Conservation (phyloP, 2,329 filamentous ascomycete species). For the Ophiosphaerella korrae region DNA sequence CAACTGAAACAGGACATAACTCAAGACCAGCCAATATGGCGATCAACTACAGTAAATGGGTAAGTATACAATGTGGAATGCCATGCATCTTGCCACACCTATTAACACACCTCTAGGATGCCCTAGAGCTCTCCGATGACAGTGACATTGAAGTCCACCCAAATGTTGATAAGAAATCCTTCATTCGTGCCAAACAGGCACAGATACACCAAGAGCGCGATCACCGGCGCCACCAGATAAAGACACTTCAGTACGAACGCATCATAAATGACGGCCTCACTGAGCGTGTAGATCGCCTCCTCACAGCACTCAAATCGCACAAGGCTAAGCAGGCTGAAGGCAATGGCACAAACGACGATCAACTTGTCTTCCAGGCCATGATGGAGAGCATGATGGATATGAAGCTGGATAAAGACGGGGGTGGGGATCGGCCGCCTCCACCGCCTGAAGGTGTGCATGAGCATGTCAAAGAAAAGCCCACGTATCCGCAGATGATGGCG, state of each 20-base stretch:
- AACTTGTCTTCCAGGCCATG: slow-evolving; percentile 86
- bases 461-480: slow-evolving; percentile 74
- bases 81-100: no score
- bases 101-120: slow-evolving; percentile 61
- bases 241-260: slow-evolving; percentile 88
- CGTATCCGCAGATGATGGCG: slow-evolving; percentile 98
- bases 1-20: slow-evolving; percentile 13
- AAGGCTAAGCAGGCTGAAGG: slow-evolving; percentile 54
- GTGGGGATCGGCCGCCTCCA: slow-evolving; percentile 65
- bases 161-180: slow-evolving; percentile 97
- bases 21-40: slow-evolving; percentile 49
- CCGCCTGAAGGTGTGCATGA: slow-evolving; percentile 80
- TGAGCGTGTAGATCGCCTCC: slow-evolving; percentile 78
- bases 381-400: slow-evolving; percentile 75
- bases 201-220: slow-evolving; percentile 93
- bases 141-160: slow-evolving; percentile 98
- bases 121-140: slow-evolving; percentile 95
- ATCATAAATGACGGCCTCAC: slow-evolving; percentile 91
- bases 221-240: slow-evolving; percentile 85
- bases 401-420: slow-evolving; percentile 53
- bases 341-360: slow-evolving; percentile 60
- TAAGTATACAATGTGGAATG: slow-evolving; percentile 40
- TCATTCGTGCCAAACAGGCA: slow-evolving; percentile 96
- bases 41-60: slow-evolving; percentile 77
- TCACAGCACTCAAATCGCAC: slow-evolving; percentile 75